Conservation (phyloP, 2,329 filamentous ascomycete species). For the Colletotrichum sp. region DNA sequence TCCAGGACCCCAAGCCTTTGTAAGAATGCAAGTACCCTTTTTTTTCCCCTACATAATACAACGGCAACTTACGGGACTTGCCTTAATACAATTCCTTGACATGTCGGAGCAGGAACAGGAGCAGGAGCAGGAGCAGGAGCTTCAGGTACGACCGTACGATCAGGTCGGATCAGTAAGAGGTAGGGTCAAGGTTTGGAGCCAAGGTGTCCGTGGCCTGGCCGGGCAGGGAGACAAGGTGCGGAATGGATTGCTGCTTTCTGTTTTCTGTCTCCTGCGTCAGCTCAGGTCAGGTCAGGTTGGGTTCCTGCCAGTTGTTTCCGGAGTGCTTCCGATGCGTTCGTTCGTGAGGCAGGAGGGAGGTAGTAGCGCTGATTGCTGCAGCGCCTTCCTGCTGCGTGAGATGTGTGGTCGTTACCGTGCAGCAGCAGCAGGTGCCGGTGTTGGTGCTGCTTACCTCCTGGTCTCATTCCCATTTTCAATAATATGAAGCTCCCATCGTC, state of each 20-base stretch:
- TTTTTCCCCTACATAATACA: background rate
- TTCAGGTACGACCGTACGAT: background rate
- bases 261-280: background rate
- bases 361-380: background rate
- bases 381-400: background rate
- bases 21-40: background rate
- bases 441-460: background rate
- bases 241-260: background rate
- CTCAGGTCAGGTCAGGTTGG: background rate
- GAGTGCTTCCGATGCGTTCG: background rate
- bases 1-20: background rate
- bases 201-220: background rate
- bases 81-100: background rate
- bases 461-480: background rate
- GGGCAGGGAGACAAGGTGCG: background rate
- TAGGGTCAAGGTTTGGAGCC: background rate
- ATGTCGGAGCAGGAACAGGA: background rate
- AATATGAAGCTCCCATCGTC: background rate
- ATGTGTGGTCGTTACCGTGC: background rate
- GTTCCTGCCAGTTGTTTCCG: background rate
- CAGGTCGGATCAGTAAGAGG: background rate
- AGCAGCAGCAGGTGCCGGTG: background rate
- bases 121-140: background rate
- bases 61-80: background rate
- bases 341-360: background rate